Conservation (phyloP, 1,284 basidiomycete genomes). For the Ustilago xerochloae region DNA sequence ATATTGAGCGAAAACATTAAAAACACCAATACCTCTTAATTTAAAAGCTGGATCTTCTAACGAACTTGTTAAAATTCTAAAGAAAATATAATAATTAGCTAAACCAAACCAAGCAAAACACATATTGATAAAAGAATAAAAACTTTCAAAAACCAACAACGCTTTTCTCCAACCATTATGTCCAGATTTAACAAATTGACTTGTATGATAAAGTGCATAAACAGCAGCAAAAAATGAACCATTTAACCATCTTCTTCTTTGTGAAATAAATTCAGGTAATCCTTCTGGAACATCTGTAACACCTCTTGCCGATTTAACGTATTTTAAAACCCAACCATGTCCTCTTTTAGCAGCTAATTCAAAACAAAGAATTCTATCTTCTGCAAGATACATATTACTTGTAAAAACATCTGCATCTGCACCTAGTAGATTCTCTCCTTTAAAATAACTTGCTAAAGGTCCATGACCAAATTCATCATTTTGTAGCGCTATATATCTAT, state of each 20-base stretch:
- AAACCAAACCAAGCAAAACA: conserved; percentile 88
- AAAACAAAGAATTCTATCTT: conserved; percentile 88
- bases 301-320: conserved; percentile 92
- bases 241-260: conserved; percentile 89
- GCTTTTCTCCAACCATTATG: conserved; percentile 83
- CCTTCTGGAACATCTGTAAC: conserved; percentile 95
- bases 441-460: conserved; percentile 94
- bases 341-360: conserved; percentile 93
- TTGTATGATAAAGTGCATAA: conserved; percentile 75
- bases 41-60: conserved; percentile 81
- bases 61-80: conserved; percentile 89
- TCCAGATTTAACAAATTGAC: conserved; percentile 84
- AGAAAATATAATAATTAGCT: conserved; percentile 96
- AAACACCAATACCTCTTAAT: conserved; percentile 77
- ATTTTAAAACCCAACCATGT: conserved; percentile 91
- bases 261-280: conserved; percentile 92
- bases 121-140: conserved; percentile 89
- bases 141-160: conserved; percentile 80
- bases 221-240: conserved; percentile 88
- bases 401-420: conserved; percentile 94
- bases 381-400: conserved; percentile 72
- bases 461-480: conserved; percentile 87
- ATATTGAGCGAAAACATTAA: conserved; percentile 86
- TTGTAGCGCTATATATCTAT: conserved; percentile 85
- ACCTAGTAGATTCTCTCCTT: conserved; percentile 90